Conservation (phyloP, 257 asterid species). For the Ballota nigra region DNA sequence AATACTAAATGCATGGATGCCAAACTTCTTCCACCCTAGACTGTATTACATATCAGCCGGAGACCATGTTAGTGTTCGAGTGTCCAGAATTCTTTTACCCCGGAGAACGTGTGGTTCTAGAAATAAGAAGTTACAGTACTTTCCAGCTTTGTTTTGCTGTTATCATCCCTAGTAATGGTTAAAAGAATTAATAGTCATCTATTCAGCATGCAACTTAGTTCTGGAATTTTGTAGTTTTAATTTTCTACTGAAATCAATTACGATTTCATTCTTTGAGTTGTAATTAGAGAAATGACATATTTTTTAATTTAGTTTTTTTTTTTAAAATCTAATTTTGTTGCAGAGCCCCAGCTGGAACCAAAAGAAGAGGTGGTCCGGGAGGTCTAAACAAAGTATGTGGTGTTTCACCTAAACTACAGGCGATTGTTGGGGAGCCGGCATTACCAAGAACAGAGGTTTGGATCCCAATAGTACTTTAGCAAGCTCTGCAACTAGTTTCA, state of each 20-base stretch:
- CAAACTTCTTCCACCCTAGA: too few relatives aligned
- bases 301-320: not conserved
- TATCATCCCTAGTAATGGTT: not conserved
- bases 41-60: too few relatives aligned
- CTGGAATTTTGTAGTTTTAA: not conserved
- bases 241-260: not conserved
- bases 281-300: not conserved
- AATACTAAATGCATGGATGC: too few relatives aligned
- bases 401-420: slow-evolving; percentile 83
- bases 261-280: not conserved
- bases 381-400: slow-evolving; percentile 85
- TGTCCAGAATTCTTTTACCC: not conserved
- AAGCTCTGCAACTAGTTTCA: slow-evolving; percentile 11
- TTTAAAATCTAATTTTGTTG: slow-evolving; percentile 1
- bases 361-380: slow-evolving; percentile 90
- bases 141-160: not conserved
- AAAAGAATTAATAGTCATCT: not conserved
- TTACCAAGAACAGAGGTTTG: slow-evolving; percentile 86
- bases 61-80: too few relatives aligned
- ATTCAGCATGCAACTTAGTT: not conserved
- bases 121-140: not conserved
- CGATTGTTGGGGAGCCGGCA: slow-evolving; percentile 76
- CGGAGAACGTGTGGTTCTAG: not conserved
- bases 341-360: slow-evolving; percentile 62
- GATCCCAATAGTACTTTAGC: not conserved